A percentile compares a stretch with the other conserved stretches of the same genome.
phyloP scores from a whole-genome alignment of 108 stramenopile species.

The Thalassiosira profunda region DNA sequence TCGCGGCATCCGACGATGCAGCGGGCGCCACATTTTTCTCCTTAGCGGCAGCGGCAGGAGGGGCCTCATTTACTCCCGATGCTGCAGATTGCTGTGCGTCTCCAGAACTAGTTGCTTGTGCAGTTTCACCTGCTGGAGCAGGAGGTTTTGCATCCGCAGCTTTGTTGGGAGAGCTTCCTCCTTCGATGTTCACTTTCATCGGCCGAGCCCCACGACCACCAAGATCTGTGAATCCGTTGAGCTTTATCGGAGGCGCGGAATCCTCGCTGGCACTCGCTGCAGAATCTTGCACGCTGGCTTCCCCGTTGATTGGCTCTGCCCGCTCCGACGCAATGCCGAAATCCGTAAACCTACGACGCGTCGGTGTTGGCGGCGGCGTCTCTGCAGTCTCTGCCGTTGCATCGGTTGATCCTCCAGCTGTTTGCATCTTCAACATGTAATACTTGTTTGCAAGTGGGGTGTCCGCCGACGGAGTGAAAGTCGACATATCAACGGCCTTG shows the following conservation, averaged over 20 bases:
- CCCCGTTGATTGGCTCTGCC: not conserved
- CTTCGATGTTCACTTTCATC: too few species aligned
- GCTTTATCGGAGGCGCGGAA: too few species aligned
- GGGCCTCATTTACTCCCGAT: not conserved
- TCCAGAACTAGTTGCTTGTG: too few species aligned
- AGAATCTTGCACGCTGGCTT: not conserved
- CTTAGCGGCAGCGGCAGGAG: too few species aligned
- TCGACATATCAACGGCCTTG: not conserved
- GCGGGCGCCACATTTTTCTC: not conserved
- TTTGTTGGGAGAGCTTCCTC: too few species aligned
- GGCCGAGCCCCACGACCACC: too few species aligned
- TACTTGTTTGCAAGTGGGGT: not conserved
- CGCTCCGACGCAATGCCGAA: conserved; percentile 15
- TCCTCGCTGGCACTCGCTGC: not conserved
- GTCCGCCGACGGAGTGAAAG: not conserved
- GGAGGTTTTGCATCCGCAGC: not conserved
- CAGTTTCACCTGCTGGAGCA: not conserved
- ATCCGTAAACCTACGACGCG: conserved; percentile 13
- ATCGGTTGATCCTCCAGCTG: not conserved
- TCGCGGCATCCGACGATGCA: not conserved
- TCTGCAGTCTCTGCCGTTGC: not conserved
- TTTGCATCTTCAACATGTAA: not conserved
- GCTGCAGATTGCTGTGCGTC: not conserved
- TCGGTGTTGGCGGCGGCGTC: not conserved
- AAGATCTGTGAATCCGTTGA: too few species aligned